A percentile compares a stretch with the other conserved stretches of the same genome.
phyloP scores from a whole-genome alignment of 352 stramenopile genomes.

The Globisporangium carolinianum region DNA sequence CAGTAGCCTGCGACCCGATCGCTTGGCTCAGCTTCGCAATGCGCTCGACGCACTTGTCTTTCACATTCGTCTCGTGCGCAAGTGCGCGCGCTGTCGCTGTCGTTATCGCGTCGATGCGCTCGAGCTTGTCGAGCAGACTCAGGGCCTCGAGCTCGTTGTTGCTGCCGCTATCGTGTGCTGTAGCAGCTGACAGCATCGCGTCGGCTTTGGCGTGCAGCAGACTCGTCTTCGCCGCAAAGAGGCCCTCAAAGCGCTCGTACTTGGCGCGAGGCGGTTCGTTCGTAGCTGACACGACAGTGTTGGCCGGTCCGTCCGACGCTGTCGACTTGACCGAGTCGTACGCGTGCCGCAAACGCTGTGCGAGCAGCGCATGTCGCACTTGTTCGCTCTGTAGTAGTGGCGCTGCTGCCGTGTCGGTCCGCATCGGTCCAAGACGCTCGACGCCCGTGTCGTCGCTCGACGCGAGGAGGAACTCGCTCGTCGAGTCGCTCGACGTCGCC shows the following conservation, averaged over 20 bases:
- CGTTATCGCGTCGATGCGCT: constrained; percentile 17
- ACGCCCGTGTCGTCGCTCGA: constrained; percentile 1
- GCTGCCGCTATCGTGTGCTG: neutral
- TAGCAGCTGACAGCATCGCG: constrained; percentile 23
- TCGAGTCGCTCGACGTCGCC: constrained; percentile 24
- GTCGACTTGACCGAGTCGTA: constrained; percentile 48
- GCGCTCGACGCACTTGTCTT: constrained; percentile 62
- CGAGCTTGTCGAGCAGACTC: constrained; percentile 40
- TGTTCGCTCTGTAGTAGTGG: neutral
- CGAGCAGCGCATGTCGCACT: constrained; percentile 23
- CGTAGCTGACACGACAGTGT: neutral
- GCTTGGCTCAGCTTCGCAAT: constrained; percentile 67
- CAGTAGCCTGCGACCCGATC: constrained; percentile 52
- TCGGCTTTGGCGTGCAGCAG: constrained; percentile 25
- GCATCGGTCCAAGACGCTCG: neutral
- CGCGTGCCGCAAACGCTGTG: constrained; percentile 34
- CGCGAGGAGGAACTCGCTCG: constrained; percentile 9
- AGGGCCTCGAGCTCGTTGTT: constrained; percentile 16
- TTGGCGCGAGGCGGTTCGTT: neutral
- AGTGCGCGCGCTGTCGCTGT: constrained; percentile 25
- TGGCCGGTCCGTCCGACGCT: constrained; percentile 2
- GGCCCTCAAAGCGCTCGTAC: constrained; percentile 5
- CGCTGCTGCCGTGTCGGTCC: neutral
- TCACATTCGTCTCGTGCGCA: constrained; percentile 38
- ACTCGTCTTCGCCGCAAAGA: constrained; percentile 9